A percentile compares a stretch with the other conserved stretches of the same genome.
These are phyloP conservation scores for Chlamydomonas sp. DNA, from an alignment of 139 green algal species.

Conservation along the genomic window DNA sequence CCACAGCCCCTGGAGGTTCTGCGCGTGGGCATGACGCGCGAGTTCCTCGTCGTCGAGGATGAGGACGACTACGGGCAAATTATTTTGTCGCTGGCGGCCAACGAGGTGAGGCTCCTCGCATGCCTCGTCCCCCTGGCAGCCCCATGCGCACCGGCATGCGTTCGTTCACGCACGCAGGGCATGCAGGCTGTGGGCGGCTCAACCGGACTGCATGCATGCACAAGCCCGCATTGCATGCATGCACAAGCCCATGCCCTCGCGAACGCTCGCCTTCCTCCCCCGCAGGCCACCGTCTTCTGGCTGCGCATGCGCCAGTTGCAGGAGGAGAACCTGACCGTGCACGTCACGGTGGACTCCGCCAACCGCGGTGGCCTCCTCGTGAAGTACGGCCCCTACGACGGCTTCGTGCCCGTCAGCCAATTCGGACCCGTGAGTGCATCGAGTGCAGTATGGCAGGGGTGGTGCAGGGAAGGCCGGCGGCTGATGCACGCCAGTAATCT, in stretches of 20 bases:
- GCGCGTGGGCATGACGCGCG: conserved; percentile 52
- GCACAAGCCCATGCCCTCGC: not conserved
- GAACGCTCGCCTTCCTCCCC: not conserved
- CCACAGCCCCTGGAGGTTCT: conserved; percentile 62
- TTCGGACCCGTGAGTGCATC: conserved; percentile 35
- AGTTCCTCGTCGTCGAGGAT: conserved; percentile 79
- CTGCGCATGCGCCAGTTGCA: conserved; percentile 57
- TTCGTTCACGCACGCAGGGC: not conserved
- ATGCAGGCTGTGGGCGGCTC: not conserved
- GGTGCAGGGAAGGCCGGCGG: too few relatives aligned
- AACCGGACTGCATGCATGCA: too few relatives aligned
- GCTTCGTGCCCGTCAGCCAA: conserved; percentile 74
- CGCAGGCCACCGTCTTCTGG: conserved; percentile 52
- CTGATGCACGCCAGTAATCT: too few relatives aligned
- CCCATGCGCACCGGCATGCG: not conserved
- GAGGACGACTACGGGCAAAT: conserved; percentile 68
- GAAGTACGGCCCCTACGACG: conserved; percentile 58
- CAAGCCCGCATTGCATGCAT: not conserved
- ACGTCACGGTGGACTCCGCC: conserved; percentile 51
- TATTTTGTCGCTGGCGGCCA: conserved; percentile 65
- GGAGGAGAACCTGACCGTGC: conserved; percentile 75
- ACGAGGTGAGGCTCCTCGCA: conserved; percentile 47
- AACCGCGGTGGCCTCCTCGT: conserved; percentile 78
- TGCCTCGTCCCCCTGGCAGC: not conserved
- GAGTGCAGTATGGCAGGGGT: too few relatives aligned